These are phyloP conservation scores for Saccharomycopsis microspora DNA, from an alignment of 805 yeast species.

Conservation along the genomic window DNA sequence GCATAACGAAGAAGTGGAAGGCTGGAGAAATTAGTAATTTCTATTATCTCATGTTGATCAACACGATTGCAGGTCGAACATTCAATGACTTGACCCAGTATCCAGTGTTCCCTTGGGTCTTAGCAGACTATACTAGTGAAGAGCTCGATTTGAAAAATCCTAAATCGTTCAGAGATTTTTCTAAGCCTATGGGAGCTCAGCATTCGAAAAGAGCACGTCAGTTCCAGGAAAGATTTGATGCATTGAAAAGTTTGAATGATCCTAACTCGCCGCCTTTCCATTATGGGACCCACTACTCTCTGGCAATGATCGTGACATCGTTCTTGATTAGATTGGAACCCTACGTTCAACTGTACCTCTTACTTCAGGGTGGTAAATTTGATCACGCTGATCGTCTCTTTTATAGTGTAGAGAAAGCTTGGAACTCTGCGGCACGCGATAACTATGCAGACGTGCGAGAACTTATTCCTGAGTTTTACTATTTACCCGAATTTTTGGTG, in stretches of 20 bases:
- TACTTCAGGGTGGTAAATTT: constrained; percentile 79
- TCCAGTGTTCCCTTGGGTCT: constrained; percentile 88
- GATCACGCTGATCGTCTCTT: constrained; percentile 83
- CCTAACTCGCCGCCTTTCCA: constrained; percentile 65
- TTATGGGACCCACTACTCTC: constrained; percentile 88
- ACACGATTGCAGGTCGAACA: constrained; percentile 80
- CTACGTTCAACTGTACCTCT: constrained; percentile 63
- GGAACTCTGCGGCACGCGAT: constrained; percentile 71
- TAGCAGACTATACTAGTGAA: constrained; percentile 70
- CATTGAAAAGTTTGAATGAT: constrained; percentile 51
- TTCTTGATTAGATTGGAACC: constrained; percentile 71
- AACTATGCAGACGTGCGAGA: constrained; percentile 85
- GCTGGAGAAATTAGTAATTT: constrained; percentile 74
- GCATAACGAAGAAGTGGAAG: constrained; percentile 63
- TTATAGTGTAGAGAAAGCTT: constrained; percentile 61
- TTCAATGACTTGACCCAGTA: constrained; percentile 84
- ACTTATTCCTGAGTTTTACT: constrained; percentile 77
- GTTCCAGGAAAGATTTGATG: constrained; percentile 64
- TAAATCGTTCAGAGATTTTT: constrained; percentile 55
- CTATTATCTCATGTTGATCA: constrained; percentile 66
- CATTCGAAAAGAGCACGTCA: constrained; percentile 42
- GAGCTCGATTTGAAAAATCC: constrained; percentile 56
- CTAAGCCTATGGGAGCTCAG: constrained; percentile 92
- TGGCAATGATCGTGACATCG: constrained; percentile 87
- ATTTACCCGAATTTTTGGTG: constrained; percentile 63